Conservation (phyloP, 2,329 filamentous ascomycete species). For the Monosporascus sp. region DNA sequence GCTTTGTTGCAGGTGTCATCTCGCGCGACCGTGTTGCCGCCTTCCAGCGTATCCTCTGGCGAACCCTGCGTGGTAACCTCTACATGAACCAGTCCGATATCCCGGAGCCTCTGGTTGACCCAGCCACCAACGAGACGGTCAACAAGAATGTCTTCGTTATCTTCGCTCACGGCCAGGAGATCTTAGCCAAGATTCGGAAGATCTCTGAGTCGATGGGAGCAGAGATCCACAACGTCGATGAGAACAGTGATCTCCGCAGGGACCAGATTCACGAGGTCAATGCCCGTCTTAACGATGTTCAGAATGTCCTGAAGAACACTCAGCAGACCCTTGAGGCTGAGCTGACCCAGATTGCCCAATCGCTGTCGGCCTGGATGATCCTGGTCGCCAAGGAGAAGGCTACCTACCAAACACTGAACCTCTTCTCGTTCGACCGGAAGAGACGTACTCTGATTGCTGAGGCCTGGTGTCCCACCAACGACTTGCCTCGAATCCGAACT, state of each 20-base stretch:
- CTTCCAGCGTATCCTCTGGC: constrained; percentile 96
- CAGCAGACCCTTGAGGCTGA: constrained; percentile 91
- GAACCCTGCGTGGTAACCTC: constrained; percentile 91
- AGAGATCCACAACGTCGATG: constrained; percentile 92
- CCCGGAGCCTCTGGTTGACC: constrained; percentile 84
- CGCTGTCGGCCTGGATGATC: constrained; percentile 93
- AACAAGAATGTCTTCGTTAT: constrained; percentile 99
- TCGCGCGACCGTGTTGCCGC: constrained; percentile 85
- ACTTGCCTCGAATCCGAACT: constrained; percentile 80
- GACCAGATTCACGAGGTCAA: constrained; percentile 99
- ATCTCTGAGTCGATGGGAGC: constrained; percentile 97
- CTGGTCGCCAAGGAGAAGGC: constrained; percentile 98
- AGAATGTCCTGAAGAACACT: constrained; percentile 89
- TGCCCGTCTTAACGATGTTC: constrained; percentile 81
- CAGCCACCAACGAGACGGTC: constrained; percentile 83
- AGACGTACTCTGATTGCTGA: constrained; percentile 95
- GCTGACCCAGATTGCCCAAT: constrained; percentile 87
- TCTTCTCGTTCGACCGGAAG: constrained; percentile 93
- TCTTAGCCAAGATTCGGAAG: constrained; percentile 97
- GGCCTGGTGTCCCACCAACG: constrained; percentile 93
- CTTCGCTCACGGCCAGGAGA: constrained; percentile 97
- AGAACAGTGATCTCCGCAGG: constrained; percentile 89
- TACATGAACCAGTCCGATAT: constrained; percentile 99
- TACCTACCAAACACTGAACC: constrained; percentile 90
- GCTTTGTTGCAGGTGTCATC: constrained; percentile 95